A percentile compares a stretch with the other conserved stretches of the same genome.
These are phyloP conservation scores for Fistulina hepatica DNA, from an alignment of 1,284 basidiomycete species.

Conservation along the genomic window DNA sequence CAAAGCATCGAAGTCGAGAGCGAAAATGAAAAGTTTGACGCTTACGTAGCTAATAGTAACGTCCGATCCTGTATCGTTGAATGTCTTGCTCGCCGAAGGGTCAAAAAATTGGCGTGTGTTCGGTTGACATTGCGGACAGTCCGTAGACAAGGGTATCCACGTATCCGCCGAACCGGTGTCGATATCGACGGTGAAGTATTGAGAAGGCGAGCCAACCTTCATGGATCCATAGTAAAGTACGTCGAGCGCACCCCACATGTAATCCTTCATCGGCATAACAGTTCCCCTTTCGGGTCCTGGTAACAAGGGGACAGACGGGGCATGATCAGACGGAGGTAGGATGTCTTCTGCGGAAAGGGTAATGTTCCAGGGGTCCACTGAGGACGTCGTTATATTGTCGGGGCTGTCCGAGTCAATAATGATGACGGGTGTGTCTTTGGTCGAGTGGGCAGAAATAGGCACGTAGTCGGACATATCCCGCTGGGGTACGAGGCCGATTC, in stretches of 20 bases:
- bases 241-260: constrained; percentile 28
- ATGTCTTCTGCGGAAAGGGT: constrained; percentile 8
- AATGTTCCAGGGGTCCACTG: background rate
- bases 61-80: constrained; percentile 18
- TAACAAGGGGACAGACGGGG: background rate
- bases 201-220: constrained; percentile 36
- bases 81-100: constrained; percentile 31
- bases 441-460: constrained; percentile 4
- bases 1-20: constrained; percentile 8
- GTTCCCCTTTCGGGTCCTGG: constrained; percentile 8
- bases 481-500: constrained; percentile 25
- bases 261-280: constrained; percentile 30
- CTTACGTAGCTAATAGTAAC: constrained; percentile 51
- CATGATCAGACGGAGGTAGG: constrained; percentile 7
- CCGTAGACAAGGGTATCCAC: constrained; percentile 37
- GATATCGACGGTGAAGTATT: constrained; percentile 37
- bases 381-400: constrained; percentile 4
- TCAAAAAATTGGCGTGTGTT: constrained; percentile 28
- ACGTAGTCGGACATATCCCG: constrained; percentile 18
- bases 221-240: constrained; percentile 41
- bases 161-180: constrained; percentile 54
- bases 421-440: constrained; percentile 3
- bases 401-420: background rate
- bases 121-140: constrained; percentile 20
- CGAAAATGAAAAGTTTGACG: constrained; percentile 16